phyloP scores from a whole-genome alignment of 1,284 basidiomycete species.

The Inonotus obliquus region DNA sequence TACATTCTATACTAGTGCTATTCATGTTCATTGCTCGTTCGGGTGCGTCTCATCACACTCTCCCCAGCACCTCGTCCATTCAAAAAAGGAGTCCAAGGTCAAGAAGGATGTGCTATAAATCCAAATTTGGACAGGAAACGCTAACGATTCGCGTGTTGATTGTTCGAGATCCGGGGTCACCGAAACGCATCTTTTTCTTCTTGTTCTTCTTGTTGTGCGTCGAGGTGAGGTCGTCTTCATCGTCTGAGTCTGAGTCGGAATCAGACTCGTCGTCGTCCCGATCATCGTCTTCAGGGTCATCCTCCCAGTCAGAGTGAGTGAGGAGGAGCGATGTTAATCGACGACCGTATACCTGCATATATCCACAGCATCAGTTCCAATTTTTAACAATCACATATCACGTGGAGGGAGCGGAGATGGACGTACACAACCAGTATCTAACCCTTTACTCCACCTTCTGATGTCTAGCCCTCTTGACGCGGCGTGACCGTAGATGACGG shows the following conservation, averaged over 20 bases:
- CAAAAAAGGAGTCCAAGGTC: not conserved
- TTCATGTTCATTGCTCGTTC: not conserved
- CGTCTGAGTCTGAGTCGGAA: not conserved
- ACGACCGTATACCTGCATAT: conserved; percentile 43
- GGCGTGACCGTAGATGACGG: conserved; percentile 81
- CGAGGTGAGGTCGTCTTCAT: not conserved
- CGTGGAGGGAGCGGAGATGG: too few relatives aligned
- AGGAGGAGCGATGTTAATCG: conserved; percentile 57
- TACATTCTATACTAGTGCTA: not conserved
- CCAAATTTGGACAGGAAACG: conserved; percentile 8
- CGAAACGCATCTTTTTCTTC: conserved; percentile 5
- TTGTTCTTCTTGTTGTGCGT: not conserved
- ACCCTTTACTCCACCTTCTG: conserved; percentile 72
- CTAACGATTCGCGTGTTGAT: conserved; percentile 8
- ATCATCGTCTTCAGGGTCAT: not conserved
- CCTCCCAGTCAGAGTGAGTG: not conserved
- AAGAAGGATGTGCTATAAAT: not conserved
- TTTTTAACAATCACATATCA: too few relatives aligned
- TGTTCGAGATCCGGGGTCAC: not conserved
- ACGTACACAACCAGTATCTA: conserved; percentile 80
- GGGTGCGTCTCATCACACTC: too few relatives aligned
- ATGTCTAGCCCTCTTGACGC: conserved; percentile 73
- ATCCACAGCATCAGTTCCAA: not conserved
- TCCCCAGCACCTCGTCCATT: not conserved
- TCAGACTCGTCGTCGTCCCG: not conserved